Evolutionary conservation across 495 filamentous ascomycete genomes (phyloP), one percentile per base, ranked within the genome.

Genomic region (Penicillium antarcticum): DNA sequence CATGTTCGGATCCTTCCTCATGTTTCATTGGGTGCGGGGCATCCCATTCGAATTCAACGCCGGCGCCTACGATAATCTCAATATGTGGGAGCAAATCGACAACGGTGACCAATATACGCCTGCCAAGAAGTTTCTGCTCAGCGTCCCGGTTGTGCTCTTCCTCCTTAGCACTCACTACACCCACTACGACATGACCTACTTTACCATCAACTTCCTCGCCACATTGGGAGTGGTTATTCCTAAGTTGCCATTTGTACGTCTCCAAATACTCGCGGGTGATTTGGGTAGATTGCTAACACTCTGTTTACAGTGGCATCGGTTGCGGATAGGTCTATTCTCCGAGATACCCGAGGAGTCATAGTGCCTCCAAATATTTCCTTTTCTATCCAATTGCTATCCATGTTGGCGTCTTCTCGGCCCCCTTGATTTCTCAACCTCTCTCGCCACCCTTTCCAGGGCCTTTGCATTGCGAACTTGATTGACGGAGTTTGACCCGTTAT

Each of bases 1-100:
- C 79, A 97, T 97, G 92, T 85, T 91, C 72, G 92, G 89, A 66
- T 96, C 94, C 14, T 98, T 96, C 72, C 81, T 98, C 65, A 98
- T 97, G 94, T 98, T 98, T 70, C 94, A 98, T 75, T 96, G 86
- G 77, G 94, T 98, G 61, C 90, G 91, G 64, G 94, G 94, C 66
- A 90, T 97, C 45, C 94, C 94, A 13, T 98, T 98, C 72, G 94
- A 98, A 65, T 98, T 97, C 80, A 97, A 98, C 67, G 85, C 90
- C n/a, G 94, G 94, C 42, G 94, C 94, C 52, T 98, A 96, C 76
- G 94, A 98, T 72, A 97, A 97, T 66, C 80, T 97, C 57, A 97
- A 97, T 74, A 96, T 98, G 92, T 98, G 94, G 94, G 94, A 98
- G 77, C 94, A 98, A 77, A 98, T 98, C 66, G 94, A 98, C 75